A percentile compares a stretch with the other conserved stretches of the same genome.
These are phyloP conservation scores for Hyaloperonospora brassicae DNA, from an alignment of 352 stramenopile species.

Conservation along the genomic window DNA sequence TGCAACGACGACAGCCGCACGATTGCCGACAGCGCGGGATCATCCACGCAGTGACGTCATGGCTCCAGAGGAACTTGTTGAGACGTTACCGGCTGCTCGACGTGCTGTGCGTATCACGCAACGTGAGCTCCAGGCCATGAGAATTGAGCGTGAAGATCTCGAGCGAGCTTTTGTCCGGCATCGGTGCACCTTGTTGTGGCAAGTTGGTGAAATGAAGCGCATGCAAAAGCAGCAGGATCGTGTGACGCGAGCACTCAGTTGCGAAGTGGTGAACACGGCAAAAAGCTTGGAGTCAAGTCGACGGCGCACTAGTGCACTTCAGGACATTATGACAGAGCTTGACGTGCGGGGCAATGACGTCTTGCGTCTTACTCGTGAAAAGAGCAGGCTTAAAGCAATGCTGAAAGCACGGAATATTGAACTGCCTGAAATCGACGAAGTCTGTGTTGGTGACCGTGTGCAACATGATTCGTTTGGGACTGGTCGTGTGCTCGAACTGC, in stretches of 20 bases:
- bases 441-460: constrained; percentile 57
- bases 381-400: constrained; percentile 46
- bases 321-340: constrained; percentile 78
- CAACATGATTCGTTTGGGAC: constrained; percentile 33
- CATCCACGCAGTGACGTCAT: constrained; percentile 45
- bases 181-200: constrained; percentile 51
- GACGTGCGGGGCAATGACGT: constrained; percentile 47
- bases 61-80: constrained; percentile 64
- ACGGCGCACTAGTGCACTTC: constrained; percentile 57
- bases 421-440: constrained; percentile 50
- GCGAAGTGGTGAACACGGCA: constrained; percentile 41
- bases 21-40: constrained; percentile 21
- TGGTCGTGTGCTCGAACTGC: constrained; percentile 34
- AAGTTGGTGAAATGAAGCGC: constrained; percentile 56
- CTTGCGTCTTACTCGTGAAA: constrained; percentile 54
- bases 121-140: constrained; percentile 55
- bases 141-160: constrained; percentile 68
- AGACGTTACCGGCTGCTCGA: constrained; percentile 53
- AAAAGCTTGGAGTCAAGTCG: constrained; percentile 55
- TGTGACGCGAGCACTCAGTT: constrained; percentile 36
- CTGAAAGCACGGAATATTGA: constrained; percentile 33
- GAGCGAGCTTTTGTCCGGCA: constrained; percentile 64
- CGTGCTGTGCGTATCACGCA: constrained; percentile 71
- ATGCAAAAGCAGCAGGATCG: constrained; percentile 68
- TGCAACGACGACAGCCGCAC: background rate